These are phyloP conservation scores for Pestalotiopsis sp. DNA, from an alignment of 2,329 filamentous ascomycete species.

Conservation along the genomic window DNA sequence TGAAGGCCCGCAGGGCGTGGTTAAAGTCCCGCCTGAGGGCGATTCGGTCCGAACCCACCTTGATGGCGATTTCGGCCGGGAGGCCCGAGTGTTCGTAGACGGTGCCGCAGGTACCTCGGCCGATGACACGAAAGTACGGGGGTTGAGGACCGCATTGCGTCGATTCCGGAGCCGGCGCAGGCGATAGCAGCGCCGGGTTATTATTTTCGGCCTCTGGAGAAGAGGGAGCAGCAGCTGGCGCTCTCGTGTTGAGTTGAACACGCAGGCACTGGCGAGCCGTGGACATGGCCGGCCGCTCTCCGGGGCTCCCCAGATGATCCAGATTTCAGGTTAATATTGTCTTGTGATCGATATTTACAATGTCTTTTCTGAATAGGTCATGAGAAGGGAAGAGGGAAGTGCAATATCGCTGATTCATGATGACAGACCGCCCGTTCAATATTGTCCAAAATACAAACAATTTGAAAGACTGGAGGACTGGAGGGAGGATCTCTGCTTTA, in stretches of 20 bases:
- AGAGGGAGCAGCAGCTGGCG: neutral
- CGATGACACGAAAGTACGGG: neutral
- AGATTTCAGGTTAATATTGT: neutral
- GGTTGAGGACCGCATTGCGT: neutral
- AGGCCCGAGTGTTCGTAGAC: neutral
- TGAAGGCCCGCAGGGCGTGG: neutral
- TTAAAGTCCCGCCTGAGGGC: neutral
- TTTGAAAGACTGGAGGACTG: neutral
- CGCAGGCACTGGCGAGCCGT: neutral
- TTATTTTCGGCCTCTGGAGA: neutral
- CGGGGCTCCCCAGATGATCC: neutral
- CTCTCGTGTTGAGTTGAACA: neutral
- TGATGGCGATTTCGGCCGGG: conserved; percentile 1
- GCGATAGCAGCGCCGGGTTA: neutral
- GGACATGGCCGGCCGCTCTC: neutral
- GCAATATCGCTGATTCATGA: neutral
- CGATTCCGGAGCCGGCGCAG: neutral
- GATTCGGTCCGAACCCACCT: neutral
- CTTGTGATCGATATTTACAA: neutral
- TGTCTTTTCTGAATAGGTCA: neutral
- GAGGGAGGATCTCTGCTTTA: neutral
- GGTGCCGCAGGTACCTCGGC: conserved; percentile 2
- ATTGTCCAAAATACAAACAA: neutral
- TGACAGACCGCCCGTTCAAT: neutral
- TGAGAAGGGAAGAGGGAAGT: neutral